Conservation (phyloP, 768 basidiomycete genomes). For the Crepidotus variabilis region DNA sequence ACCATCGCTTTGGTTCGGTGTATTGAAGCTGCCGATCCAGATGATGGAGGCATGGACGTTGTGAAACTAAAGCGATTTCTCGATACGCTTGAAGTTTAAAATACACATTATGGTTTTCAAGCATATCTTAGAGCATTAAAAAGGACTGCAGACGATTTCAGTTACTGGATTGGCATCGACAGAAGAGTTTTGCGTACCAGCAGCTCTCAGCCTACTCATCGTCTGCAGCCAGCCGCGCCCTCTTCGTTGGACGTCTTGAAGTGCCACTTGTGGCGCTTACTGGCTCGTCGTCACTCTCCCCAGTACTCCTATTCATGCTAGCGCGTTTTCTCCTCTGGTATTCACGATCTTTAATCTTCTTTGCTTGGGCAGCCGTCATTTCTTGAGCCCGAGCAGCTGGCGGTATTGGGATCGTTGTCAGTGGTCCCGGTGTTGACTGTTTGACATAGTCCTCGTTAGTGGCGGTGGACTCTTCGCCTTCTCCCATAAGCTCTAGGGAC, state of each 20-base stretch:
- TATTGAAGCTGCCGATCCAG: constrained; percentile 79
- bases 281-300: constrained; percentile 76
- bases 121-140: constrained; percentile 1
- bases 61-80: constrained; percentile 50
- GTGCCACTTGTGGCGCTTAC: constrained; percentile 39
- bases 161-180: not conserved
- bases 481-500: constrained; percentile 75
- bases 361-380: constrained; percentile 66
- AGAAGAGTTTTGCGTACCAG: not conserved
- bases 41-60: constrained; percentile 61
- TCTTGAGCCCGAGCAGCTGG: constrained; percentile 69
- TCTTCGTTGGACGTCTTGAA: constrained; percentile 62
- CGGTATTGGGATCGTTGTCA: constrained; percentile 76
- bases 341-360: constrained; percentile 75
- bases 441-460: constrained; percentile 65
- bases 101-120: constrained; percentile 1
- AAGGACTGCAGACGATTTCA: not conserved
- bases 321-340: constrained; percentile 80
- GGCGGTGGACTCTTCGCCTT: constrained; percentile 54
- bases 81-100: constrained; percentile 30
- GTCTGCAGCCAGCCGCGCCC: constrained; percentile 63
- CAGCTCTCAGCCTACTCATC: constrained; percentile 43
- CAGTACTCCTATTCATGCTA: constrained; percentile 57
- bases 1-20: constrained; percentile 75
- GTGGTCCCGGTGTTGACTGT: constrained; percentile 57